Evolutionary conservation across 2,329 filamentous ascomycete genomes (phyloP), one percentile per base, ranked within the genome.

Genomic region (Pyricularia grisea): DNA sequence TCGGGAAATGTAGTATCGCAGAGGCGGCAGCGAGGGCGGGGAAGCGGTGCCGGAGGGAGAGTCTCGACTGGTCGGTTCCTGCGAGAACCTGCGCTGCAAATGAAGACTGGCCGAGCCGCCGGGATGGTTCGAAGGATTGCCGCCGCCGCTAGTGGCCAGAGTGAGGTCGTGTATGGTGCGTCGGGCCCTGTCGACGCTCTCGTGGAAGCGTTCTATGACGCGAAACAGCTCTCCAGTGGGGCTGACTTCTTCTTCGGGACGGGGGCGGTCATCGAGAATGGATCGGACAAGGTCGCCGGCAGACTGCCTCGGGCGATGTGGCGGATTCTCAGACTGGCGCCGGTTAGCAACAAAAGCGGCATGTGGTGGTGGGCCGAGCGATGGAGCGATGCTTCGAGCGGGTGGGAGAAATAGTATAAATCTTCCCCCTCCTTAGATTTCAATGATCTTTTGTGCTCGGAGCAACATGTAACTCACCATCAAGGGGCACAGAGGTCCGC

Each of bases 171-270:
- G 25, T 58, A 61, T 60, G 50, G 66, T 68, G 27, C 58, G 67
- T 33, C 67, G 67, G 20, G 55, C 55, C 55, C 67, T 58, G 55
- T 42, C 67, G n/a, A 68, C 55, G 67, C 17, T 74, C 36, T 74
- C 73, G 72, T 80, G 76, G 68, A 77, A 80, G 70, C 79, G 76
- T 71, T 80, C 80, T 78, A 83, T 78, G 67, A 78, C 77, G 72
- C 79, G 75, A 71, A 78, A 80, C 66, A 82, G 73, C 74, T 83
- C 80, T 72, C 80, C 79, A 30, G 80, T 82, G 25, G 79, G 78
- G 67, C 78, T 81, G 64, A 81, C 78, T 61, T 80, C 74, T 69
- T 76, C 73, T 71, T 77, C 73, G 20, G 78, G 73, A 63, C 60
- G 60, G 25, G 25, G 27, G 71, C 77, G 74, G 70, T 78, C 77